Conservation (phyloP, 1,139 yeast genomes). For the Debaryomyces subglobosus region DNA sequence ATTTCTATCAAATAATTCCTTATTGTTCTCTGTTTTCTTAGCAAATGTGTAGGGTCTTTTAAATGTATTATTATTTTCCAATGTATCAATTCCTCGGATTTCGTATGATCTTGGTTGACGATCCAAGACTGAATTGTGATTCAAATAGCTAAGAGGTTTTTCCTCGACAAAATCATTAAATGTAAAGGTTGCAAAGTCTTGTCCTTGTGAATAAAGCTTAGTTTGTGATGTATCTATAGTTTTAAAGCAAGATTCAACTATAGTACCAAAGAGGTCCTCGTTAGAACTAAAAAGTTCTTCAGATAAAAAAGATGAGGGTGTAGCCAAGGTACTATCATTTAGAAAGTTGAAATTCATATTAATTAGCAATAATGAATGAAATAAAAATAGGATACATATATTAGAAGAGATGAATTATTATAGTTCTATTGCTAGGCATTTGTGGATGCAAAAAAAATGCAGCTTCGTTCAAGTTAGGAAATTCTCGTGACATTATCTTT, state of each 20-base stretch:
- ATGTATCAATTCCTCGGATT: not conserved
- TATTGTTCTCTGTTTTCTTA: not conserved
- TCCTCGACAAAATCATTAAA: not conserved
- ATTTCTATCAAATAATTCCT: not conserved
- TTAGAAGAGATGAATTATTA: not conserved
- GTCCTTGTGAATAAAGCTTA: not conserved
- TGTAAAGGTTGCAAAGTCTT: not conserved
- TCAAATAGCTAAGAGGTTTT: not conserved
- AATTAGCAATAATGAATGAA: not conserved
- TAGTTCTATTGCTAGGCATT: not conserved
- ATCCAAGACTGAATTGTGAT: not conserved
- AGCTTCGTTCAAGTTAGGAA: conserved; percentile 1
- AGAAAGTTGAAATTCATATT: conserved; percentile 9
- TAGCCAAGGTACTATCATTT: conserved; percentile 5
- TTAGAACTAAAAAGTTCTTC: conserved; percentile 5
- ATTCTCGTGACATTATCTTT: conserved; percentile 3
- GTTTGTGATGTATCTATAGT: conserved; percentile 2
- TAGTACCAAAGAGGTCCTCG: conserved; percentile 5
- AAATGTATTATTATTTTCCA: not conserved
- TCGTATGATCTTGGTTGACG: conserved; percentile 4
- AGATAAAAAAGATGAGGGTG: conserved; percentile 5
- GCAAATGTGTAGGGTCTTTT: not conserved
- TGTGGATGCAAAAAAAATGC: conserved; percentile 8
- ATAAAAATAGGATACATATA: not conserved
- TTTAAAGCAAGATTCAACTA: conserved; percentile 10